These are phyloP conservation scores for Falciphora oryzae DNA, from an alignment of 2,329 filamentous ascomycete genomes.

Conservation along the genomic window DNA sequence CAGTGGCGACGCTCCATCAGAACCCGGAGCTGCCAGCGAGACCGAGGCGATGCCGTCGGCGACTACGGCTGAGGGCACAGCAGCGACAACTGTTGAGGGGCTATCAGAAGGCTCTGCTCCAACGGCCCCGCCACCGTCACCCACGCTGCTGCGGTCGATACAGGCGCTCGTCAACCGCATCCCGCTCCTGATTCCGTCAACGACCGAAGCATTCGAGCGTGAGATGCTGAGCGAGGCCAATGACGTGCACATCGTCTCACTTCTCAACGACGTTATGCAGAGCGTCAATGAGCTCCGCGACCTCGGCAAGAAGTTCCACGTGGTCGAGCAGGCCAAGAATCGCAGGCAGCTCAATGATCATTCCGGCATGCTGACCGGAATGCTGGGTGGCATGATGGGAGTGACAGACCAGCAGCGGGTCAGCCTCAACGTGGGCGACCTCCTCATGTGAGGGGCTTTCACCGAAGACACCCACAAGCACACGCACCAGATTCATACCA, in stretches of 20 bases:
- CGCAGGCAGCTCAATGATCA: slow-evolving; percentile 12
- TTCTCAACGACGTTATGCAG: slow-evolving; percentile 65
- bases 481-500: not conserved
- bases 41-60: slow-evolving; percentile 21
- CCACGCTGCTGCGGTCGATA: slow-evolving; percentile 79
- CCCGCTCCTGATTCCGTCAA: slow-evolving; percentile 70
- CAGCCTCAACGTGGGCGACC: slow-evolving; percentile 6
- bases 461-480: not conserved
- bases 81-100: slow-evolving; percentile 14
- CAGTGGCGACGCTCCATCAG: slow-evolving; percentile 28
- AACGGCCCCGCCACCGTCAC: slow-evolving; percentile 41
- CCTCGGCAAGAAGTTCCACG: slow-evolving; percentile 66
- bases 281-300: slow-evolving; percentile 66
- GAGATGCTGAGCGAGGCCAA: slow-evolving; percentile 75
- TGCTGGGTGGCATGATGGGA: not conserved
- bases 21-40: slow-evolving; percentile 18
- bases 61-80: slow-evolving; percentile 25
- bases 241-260: slow-evolving; percentile 71
- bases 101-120: not conserved
- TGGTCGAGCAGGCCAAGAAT: slow-evolving; percentile 43
- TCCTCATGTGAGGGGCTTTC: not conserved
- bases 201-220: slow-evolving; percentile 57
- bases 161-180: slow-evolving; percentile 80
- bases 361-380: not conserved
- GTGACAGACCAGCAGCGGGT: not conserved